Evolutionary conservation across 2,329 filamentous ascomycete genomes (phyloP), one percentile per base, ranked within the genome.

Genomic region (Fusarium sp.): DNA sequence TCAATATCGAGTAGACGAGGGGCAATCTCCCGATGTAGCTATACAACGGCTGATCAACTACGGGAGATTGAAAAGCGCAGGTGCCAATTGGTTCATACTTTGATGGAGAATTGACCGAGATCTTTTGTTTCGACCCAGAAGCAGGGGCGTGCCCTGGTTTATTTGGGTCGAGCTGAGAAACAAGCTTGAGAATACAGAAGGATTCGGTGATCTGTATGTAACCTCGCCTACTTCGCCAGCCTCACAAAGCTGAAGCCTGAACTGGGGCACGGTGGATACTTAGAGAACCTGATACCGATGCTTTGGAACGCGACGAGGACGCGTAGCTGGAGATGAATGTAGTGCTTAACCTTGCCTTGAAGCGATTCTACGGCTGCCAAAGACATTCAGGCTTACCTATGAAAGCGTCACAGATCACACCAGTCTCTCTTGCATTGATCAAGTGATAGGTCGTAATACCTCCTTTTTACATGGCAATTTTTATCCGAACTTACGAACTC

Each of bases 41-140:
- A 15, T 30, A n/a, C 9, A 10, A 5, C 24, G 51, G 34, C 27
- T 58, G 62, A 65, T 65, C 52, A 44, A 32, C 16, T 60, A 49
- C n/a, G 32, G 30, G 55, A 38, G 54, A 38, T 66, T 55, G 30
- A 18, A 55, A 66, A 46, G 10, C 24, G 4, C 6, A 22, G 12
- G 7, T 43, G 32, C 29, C 22, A 3, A 55, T 66, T 66, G 63
- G 63, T 10, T 12, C 10, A 14, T 4, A 8, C 9, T 43, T 34
- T 12, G 18, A 46, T 22, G 46, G 20, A 12, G 15, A 22, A 20
- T 22, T 38, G 51, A 32, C n/a, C n/a, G 25, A 24, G 8, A 46
- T 42, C 45, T 22, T 8, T 18, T 18, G 14, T 38, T 20, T 30
- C 32, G 15, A 42, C 30, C 20, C 18, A 43, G 14, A n/a, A 12